Percentiles rank a stretch among this genome's conserved stretches.
Evolutionary conservation across 1,284 basidiomycete genomes (phyloP).

Genomic region (Apiotrichum montevideense): DNA sequence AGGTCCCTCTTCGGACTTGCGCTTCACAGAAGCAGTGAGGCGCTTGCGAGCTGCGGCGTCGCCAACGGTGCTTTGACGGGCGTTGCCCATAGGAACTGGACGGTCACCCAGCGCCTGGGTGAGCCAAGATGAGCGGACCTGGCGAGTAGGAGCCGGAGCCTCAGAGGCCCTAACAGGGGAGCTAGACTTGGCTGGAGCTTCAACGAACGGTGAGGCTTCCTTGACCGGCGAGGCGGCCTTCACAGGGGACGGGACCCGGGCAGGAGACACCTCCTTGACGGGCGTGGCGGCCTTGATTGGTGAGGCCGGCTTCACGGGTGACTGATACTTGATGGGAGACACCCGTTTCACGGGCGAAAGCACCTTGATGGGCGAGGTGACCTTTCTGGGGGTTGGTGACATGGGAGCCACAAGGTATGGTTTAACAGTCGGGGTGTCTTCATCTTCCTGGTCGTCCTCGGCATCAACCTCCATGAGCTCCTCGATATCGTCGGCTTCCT

Average conservation of each 20-base stretch:
- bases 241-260: background rate
- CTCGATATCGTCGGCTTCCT: background rate
- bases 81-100: slow-evolving; percentile 20
- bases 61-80: slow-evolving; percentile 9
- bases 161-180: background rate
- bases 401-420: background rate
- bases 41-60: slow-evolving; percentile 24
- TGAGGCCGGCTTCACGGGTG: background rate
- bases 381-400: background rate
- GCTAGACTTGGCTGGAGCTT: background rate
- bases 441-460: slow-evolving; percentile 7
- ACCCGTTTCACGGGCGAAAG: background rate
- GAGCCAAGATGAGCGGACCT: slow-evolving; percentile 44
- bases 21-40: slow-evolving; percentile 28
- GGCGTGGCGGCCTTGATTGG: background rate
- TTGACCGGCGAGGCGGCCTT: slow-evolving; percentile 1
- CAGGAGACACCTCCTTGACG: background rate
- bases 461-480: background rate
- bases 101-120: slow-evolving; percentile 38
- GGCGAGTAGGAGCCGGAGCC: slow-evolving; percentile 9
- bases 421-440: background rate
- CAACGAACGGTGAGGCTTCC: background rate
- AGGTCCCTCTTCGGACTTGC: slow-evolving; percentile 31
- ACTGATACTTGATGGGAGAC: background rate
- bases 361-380: slow-evolving; percentile 2